Percentiles rank a stretch among this genome's conserved stretches.
These are phyloP conservation scores for Acanthamoeba triangularis DNA, from an alignment of 208 protist genomes.

Conservation along the genomic window DNA sequence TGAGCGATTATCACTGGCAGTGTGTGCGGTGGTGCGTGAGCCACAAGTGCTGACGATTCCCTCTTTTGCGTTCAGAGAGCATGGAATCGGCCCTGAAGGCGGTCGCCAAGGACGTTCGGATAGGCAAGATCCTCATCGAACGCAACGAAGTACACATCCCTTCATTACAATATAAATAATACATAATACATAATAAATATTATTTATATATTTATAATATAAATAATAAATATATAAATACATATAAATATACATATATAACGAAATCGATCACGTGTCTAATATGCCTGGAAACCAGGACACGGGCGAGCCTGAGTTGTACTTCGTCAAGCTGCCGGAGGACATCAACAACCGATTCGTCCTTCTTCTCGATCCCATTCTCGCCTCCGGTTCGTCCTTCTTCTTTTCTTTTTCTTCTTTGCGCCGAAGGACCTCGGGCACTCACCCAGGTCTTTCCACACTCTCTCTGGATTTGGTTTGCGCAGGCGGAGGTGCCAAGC, in stretches of 20 bases:
- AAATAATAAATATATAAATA: no score
- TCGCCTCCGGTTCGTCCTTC: slow-evolving; percentile 91
- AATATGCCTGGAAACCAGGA: neutral
- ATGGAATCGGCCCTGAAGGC: slow-evolving; percentile 96
- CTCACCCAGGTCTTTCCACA: no score
- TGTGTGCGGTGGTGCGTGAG: neutral
- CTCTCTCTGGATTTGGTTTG: neutral
- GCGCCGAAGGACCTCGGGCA: neutral
- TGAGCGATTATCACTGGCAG: no score
- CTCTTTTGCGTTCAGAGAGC: slow-evolving; percentile 88
- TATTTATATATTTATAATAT: no score
- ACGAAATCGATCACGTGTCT: no score
- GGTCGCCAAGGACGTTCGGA: slow-evolving; percentile 96
- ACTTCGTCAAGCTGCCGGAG: slow-evolving; percentile 97
- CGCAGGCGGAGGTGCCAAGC: slow-evolving; percentile 70
- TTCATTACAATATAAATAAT: no score
- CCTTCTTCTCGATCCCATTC: slow-evolving; percentile 98
- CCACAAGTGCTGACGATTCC: neutral
- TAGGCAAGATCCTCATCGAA: slow-evolving; percentile 99
- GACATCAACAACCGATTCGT: slow-evolving; percentile 92
- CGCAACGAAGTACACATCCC: slow-evolving; percentile 93
- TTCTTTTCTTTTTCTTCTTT: neutral
- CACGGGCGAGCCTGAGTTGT: slow-evolving; percentile 93
- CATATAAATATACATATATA: no score
- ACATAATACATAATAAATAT: no score